Evolutionary conservation across 805 yeast genomes (phyloP).

Genomic region (Starmerella floricola): DNA sequence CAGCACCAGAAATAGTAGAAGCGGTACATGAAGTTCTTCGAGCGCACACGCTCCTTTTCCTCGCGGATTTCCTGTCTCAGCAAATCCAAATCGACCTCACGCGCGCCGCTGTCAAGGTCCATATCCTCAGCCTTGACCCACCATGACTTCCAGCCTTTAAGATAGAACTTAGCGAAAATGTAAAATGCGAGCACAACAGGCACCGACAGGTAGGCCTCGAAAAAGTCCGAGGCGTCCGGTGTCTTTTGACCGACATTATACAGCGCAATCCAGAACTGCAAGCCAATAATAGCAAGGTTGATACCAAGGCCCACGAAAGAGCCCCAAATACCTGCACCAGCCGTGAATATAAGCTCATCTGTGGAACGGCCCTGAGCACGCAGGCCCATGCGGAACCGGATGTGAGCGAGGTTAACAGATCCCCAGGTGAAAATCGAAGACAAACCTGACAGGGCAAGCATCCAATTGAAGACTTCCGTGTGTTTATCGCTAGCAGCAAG

Average conservation of each 20-base stretch:
- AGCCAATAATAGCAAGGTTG: constrained; percentile 49
- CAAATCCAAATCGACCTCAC: constrained; percentile 35
- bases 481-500: constrained; percentile 49
- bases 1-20: constrained; percentile 12
- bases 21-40: constrained; percentile 2
- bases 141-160: constrained; percentile 26
- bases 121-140: constrained; percentile 39
- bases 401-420: constrained; percentile 53
- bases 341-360: constrained; percentile 52
- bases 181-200: constrained; percentile 36
- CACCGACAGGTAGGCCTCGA: constrained; percentile 43
- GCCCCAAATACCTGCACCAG: constrained; percentile 60
- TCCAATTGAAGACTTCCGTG: constrained; percentile 50
- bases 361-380: constrained; percentile 52
- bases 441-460: constrained; percentile 64
- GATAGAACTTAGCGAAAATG: constrained; percentile 41
- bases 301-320: constrained; percentile 50
- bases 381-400: constrained; percentile 56
- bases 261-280: constrained; percentile 74
- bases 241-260: no score
- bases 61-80: constrained; percentile 3
- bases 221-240: constrained; percentile 35
- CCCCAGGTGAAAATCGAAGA: constrained; percentile 76
- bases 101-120: constrained; percentile 54
- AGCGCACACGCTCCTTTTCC: constrained; percentile 6